Percentiles rank a stretch among this genome's conserved stretches.
Conservation (phyloP, 148 eudicot species). For the Rhododendron vialii region DNA sequence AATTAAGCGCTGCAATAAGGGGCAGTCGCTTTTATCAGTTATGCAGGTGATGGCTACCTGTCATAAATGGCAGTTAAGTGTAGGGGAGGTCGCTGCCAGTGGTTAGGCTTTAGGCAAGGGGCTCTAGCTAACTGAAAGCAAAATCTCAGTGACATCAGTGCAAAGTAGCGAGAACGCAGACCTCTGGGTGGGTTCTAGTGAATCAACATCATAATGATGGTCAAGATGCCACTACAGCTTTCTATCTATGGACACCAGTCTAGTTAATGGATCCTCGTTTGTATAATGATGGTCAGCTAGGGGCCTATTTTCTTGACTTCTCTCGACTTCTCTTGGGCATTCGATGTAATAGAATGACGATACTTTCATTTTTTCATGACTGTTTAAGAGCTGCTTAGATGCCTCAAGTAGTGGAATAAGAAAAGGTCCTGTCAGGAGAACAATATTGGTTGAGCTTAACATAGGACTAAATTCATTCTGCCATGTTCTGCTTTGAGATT, state of each 20-base stretch:
- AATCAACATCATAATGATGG: not conserved
- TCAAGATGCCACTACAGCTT: not conserved
- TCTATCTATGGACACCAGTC: not conserved
- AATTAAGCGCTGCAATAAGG: not conserved
- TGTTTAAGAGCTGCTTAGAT: not conserved
- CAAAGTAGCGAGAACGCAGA: not conserved
- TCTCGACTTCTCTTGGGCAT: not conserved
- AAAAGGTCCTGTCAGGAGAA: not conserved
- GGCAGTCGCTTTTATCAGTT: too few species aligned
- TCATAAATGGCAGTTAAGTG: not conserved
- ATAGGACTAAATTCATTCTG: not conserved
- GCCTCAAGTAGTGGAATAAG: not conserved
- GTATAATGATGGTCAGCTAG: not conserved
- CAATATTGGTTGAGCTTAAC: not conserved
- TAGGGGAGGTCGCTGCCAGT: not conserved
- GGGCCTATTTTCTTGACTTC: not conserved
- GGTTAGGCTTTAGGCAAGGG: not conserved
- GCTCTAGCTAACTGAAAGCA: not conserved
- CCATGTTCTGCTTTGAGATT: not conserved
- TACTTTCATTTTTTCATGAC: not conserved
- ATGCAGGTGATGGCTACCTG: too few species aligned
- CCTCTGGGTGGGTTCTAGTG: not conserved
- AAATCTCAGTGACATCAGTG: not conserved
- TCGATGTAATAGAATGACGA: not conserved
- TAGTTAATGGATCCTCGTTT: not conserved